Evolutionary conservation across 768 basidiomycete species (phyloP), one percentile per base, ranked within the genome.

Genomic region (Tulasnella sp.): DNA sequence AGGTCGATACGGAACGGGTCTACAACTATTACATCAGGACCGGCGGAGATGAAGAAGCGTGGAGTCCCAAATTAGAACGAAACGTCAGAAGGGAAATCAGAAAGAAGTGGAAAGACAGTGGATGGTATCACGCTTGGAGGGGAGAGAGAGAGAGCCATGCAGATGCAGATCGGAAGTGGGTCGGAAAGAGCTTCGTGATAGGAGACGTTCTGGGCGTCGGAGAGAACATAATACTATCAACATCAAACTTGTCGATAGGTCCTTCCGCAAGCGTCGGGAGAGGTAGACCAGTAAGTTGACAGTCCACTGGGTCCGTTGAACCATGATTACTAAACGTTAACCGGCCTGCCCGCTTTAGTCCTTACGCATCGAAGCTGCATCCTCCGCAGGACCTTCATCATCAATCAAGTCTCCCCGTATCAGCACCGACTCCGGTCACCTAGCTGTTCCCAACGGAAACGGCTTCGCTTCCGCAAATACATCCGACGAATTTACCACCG

Each of bases 111-210:
- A 29, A 63, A 19, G 71, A 72, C 8, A 72, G 71, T 22, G 59
- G 35, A 19, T 72, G 71, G 71, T 63, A 72, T 36, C 29, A 66
- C 11, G 71, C 62, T 26, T 72, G 71, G 71, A 34, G 32, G n/a
- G 35, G 42, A 34, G 44, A 72, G 29, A 64, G 41, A 34, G 62
- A 72, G 26, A 65, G 22, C 34, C 36, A 26, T 37, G 37, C 67
- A 19, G 42, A 36, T 16, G 67, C 40, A 35, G 62, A 64, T 41
- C 35, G 44, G 69, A 70, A 70, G 37, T 72, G 71, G 71, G 71
- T 72, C 36, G 71, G 71, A 16, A 63, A 41, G 29, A 72, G 71
- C n/a, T 72, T 72, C 39, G 22, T 72, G n/a, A 44, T 72, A 35
- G 71, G 71, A 26, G 52, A 62, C 35, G 71, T 72, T 26, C 36